Evolutionary conservation across 2,329 filamentous ascomycete species (phyloP).

Genomic region (Fusarium miscanthi): DNA sequence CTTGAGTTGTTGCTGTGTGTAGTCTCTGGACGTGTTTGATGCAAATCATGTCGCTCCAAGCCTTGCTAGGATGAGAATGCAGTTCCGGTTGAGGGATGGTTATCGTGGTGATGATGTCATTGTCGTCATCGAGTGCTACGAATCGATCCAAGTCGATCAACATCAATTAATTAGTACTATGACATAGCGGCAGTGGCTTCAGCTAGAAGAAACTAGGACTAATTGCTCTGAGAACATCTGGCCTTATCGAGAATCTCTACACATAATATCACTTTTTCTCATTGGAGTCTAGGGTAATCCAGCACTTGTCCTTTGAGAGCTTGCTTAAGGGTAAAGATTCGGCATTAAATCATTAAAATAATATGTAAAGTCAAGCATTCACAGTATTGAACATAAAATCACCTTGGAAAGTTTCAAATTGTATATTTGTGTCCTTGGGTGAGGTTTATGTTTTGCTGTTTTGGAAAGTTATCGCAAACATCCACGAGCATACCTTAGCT

Average conservation of each 20-base stretch:
- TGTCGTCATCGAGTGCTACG: constrained; percentile 27
- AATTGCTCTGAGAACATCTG: fast-evolving
- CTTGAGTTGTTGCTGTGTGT: fast-evolving
- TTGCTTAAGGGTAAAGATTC: fast-evolving
- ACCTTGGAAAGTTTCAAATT: fast-evolving
- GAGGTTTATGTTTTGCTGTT: too few species aligned
- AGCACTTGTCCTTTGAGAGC: fast-evolving
- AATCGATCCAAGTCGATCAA: not conserved
- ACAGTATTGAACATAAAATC: fast-evolving
- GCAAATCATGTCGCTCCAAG: not conserved
- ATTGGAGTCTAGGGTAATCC: not conserved
- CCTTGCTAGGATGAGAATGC: not conserved
- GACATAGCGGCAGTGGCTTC: not conserved
- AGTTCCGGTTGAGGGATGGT: not conserved
- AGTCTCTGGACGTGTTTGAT: fast-evolving
- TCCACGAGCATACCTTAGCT: too few species aligned
- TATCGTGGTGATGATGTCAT: constrained; percentile 22
- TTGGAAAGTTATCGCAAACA: too few species aligned
- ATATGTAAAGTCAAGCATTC: fast-evolving
- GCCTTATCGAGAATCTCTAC: fast-evolving
- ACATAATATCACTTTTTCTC: fast-evolving
- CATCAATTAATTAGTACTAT: too few species aligned
- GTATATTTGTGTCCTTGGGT: too few species aligned
- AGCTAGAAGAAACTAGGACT: not conserved
- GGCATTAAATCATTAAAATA: too few species aligned